Evolutionary conservation across 345 rosid genomes (phyloP).

Genomic region (Combretum micranthum): DNA sequence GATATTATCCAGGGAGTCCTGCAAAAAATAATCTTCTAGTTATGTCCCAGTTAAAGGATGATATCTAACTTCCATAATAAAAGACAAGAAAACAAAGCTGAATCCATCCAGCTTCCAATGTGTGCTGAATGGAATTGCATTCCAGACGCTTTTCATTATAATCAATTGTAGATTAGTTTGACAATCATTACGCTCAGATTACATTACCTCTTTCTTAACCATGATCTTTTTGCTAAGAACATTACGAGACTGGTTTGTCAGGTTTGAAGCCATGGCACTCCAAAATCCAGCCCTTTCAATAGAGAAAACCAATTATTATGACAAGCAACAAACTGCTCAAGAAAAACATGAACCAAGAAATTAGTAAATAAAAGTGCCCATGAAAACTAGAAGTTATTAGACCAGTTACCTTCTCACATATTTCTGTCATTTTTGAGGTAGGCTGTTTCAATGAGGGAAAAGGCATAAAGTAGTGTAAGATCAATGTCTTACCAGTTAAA

Average conservation of each 20-base stretch:
- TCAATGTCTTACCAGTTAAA: slow-evolving; percentile 69
- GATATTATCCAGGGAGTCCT: slow-evolving; percentile 96
- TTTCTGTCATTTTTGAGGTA: not conserved
- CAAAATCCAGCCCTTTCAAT: slow-evolving; percentile 70
- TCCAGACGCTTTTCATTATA: no score
- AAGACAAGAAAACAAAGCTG: not conserved
- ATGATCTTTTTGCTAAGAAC: slow-evolving; percentile 94
- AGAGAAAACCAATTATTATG: slow-evolving; percentile 2
- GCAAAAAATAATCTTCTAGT: slow-evolving; percentile 12
- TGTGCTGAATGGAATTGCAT: no score
- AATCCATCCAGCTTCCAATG: not conserved
- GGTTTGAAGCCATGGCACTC: slow-evolving; percentile 93
- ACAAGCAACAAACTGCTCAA: not conserved
- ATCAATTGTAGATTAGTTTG: no score
- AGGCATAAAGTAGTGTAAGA: not conserved
- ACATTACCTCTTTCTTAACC: slow-evolving; percentile 88
- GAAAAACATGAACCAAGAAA: no score
- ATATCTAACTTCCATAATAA: not conserved
- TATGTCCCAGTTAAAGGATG: not conserved
- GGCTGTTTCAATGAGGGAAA: not conserved
- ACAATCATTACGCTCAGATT: not conserved
- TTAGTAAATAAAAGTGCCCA: no score
- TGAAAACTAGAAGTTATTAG: no score
- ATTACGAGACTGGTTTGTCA: slow-evolving; percentile 80
- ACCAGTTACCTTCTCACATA: no score